phyloP scores from a whole-genome alignment of 2,329 filamentous ascomycete genomes.

The Metarhizium guizhouense region DNA sequence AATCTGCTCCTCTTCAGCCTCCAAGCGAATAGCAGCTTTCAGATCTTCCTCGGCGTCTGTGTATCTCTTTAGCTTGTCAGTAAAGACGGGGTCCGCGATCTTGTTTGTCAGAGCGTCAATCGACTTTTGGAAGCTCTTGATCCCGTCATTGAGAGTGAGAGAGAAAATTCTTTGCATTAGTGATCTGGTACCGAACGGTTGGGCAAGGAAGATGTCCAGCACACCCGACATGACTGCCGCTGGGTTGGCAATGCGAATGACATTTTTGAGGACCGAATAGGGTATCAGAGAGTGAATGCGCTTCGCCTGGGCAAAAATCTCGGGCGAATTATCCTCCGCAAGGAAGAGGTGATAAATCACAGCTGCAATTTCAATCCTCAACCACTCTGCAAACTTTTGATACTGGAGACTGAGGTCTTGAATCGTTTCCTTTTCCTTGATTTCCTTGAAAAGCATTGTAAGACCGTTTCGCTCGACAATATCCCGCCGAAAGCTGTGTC shows the following conservation, averaged over 20 bases:
- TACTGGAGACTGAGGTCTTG: slow-evolving; percentile 88
- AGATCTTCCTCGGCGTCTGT: slow-evolving; percentile 64
- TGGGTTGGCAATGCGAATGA: slow-evolving; percentile 92
- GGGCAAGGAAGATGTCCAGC: slow-evolving; percentile 88
- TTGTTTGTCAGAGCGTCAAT: slow-evolving; percentile 71
- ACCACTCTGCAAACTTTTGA: slow-evolving; percentile 96
- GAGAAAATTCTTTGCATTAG: slow-evolving; percentile 92
- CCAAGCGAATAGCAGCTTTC: slow-evolving; percentile 64
- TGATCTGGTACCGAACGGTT: slow-evolving; percentile 84
- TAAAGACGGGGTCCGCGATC: slow-evolving; percentile 72
- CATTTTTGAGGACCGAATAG: slow-evolving; percentile 89
- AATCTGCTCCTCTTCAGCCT: slow-evolving; percentile 64
- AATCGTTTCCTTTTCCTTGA: slow-evolving; percentile 81
- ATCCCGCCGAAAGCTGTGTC: slow-evolving; percentile 50
- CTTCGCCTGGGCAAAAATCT: slow-evolving; percentile 89
- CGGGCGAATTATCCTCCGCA: slow-evolving; percentile 94
- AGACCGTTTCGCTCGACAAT: slow-evolving; percentile 70
- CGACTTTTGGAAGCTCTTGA: slow-evolving; percentile 74
- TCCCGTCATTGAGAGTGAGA: slow-evolving; percentile 83
- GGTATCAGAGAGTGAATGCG: slow-evolving; percentile 91
- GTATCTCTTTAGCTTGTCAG: slow-evolving; percentile 74
- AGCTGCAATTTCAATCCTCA: slow-evolving; percentile 92
- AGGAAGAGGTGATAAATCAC: slow-evolving; percentile 96
- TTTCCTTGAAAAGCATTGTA: slow-evolving; percentile 86
- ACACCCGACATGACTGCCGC: slow-evolving; percentile 95